These are phyloP conservation scores for Xylaria arbuscula DNA, from an alignment of 2,329 filamentous ascomycete species.

Conservation along the genomic window DNA sequence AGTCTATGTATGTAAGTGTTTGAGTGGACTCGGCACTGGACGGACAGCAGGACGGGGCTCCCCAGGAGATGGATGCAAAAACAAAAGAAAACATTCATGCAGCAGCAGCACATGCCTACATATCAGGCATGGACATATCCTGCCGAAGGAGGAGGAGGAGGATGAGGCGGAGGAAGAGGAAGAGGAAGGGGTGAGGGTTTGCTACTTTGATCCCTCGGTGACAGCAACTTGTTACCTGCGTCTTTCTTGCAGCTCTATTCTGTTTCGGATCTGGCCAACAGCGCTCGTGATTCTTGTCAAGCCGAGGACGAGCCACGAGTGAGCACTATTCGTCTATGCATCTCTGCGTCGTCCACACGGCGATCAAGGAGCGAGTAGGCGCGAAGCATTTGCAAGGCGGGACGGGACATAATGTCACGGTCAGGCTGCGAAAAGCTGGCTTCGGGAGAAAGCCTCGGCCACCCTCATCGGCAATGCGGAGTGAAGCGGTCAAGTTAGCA, in stretches of 20 bases:
- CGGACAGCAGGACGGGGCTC: constrained; percentile 31
- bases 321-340: constrained; percentile 4
- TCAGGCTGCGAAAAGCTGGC: neutral
- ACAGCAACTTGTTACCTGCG: constrained; percentile 7
- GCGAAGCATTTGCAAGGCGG: neutral
- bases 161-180: no score
- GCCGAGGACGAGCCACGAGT: constrained; percentile 15
- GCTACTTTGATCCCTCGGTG: constrained; percentile 1
- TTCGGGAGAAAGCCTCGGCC: constrained; percentile 1
- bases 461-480: constrained; percentile 14
- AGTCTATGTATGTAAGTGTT: constrained; percentile 5
- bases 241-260: constrained; percentile 6
- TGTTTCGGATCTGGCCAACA: constrained; percentile 8
- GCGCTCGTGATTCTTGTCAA: constrained; percentile 9
- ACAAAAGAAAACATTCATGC: constrained; percentile 32
- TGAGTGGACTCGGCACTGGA: constrained; percentile 37
- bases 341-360: neutral
- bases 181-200: constrained; percentile 4
- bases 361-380: neutral
- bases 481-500: constrained; percentile 25
- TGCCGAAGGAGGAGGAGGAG: neutral
- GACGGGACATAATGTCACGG: constrained; percentile 2
- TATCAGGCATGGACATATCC: neutral
- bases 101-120: constrained; percentile 15
- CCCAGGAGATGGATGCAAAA: constrained; percentile 36